Percentiles rank a stretch among this genome's conserved stretches.
phyloP scores from a whole-genome alignment of 176 grass and related monocot genomes.

The Typha latifolia region DNA sequence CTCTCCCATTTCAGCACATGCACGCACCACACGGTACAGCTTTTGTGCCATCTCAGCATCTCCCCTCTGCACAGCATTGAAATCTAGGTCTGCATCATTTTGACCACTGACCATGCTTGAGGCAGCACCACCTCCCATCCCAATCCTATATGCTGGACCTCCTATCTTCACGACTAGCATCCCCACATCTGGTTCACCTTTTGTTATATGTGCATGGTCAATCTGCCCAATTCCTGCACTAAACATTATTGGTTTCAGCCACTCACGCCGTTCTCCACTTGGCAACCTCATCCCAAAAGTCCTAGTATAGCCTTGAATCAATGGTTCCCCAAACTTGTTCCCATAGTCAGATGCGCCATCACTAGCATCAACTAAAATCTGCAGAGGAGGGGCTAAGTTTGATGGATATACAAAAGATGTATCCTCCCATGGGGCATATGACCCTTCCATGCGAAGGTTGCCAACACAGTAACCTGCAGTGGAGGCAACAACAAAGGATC shows the following conservation, averaged over 20 bases:
- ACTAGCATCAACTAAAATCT: slow-evolving; percentile 79
- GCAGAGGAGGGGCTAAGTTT: slow-evolving; percentile 66
- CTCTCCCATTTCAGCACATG: slow-evolving; percentile 87
- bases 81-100: slow-evolving; percentile 91
- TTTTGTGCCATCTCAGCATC: slow-evolving; percentile 98
- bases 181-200: slow-evolving; percentile 67
- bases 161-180: slow-evolving; percentile 98
- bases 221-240: slow-evolving; percentile 87
- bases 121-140: slow-evolving; percentile 92
- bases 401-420: slow-evolving; percentile 59
- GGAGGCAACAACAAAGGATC: slow-evolving; percentile 79
- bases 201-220: slow-evolving; percentile 71
- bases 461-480: slow-evolving; percentile 87
- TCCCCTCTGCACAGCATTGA: slow-evolving; percentile 87
- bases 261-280: slow-evolving; percentile 70
- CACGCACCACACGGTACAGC: slow-evolving; percentile 73
- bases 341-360: slow-evolving; percentile 92
- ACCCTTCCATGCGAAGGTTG: slow-evolving; percentile 62
- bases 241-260: slow-evolving; percentile 98
- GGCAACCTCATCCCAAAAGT: slow-evolving; percentile 73
- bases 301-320: slow-evolving; percentile 85
- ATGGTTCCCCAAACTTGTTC: slow-evolving; percentile 89
- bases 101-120: slow-evolving; percentile 95
- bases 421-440: slow-evolving; percentile 85
- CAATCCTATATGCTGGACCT: slow-evolving; percentile 87